These are phyloP conservation scores for Pythium sp. DNA, from an alignment of 352 stramenopile genomes.

Conservation along the genomic window DNA sequence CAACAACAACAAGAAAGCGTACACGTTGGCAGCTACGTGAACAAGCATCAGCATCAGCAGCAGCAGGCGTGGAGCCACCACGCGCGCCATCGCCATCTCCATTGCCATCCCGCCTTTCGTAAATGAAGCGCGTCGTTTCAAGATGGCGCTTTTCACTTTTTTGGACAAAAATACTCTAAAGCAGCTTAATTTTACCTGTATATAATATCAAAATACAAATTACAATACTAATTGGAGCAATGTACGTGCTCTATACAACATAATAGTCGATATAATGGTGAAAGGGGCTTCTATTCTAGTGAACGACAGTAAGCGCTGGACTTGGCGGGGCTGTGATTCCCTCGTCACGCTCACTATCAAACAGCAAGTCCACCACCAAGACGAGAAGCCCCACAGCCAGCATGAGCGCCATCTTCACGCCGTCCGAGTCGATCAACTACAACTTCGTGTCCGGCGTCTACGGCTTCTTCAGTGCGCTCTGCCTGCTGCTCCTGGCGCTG, in stretches of 20 bases:
- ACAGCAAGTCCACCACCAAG: conserved; percentile 4
- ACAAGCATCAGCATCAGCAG: not conserved
- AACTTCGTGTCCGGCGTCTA: conserved; percentile 86
- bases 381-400: not conserved
- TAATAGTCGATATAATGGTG: not conserved
- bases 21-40: conserved; percentile 6
- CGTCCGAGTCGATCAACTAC: conserved; percentile 86
- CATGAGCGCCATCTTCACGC: conserved; percentile 49
- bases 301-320: not conserved
- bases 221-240: not conserved
- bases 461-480: conserved; percentile 59
- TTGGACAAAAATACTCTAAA: not conserved
- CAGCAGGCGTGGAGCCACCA: conserved; percentile 1
- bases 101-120: conserved; percentile 2
- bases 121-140: conserved; percentile 7
- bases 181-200: not conserved
- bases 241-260: not conserved
- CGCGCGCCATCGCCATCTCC: not conserved
- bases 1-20: not conserved
- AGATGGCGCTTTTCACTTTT: not conserved
- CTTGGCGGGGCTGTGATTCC: not conserved
- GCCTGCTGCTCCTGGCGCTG: conserved; percentile 48
- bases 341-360: not conserved
- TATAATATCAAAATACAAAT: not conserved
- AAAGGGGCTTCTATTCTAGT: not conserved